Evolutionary conservation across 2,329 filamentous ascomycete genomes (phyloP).

Genomic region (Allantophomopsis cytisporea): DNA sequence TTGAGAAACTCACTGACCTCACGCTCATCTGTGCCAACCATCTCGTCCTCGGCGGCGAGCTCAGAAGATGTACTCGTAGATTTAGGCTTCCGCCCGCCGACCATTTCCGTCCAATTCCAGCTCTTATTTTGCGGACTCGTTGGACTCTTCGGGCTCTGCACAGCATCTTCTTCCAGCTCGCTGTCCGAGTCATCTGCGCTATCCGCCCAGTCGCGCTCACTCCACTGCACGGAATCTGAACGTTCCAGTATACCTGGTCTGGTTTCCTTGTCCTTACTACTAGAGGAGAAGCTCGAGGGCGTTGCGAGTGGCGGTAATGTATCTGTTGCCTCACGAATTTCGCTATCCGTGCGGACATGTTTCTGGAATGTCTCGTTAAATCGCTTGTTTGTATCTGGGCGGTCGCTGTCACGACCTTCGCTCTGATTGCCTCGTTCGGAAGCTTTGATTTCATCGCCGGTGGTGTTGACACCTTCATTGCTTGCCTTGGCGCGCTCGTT

Average conservation of each 20-base stretch:
- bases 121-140: conserved; percentile 12
- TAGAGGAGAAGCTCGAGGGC: not conserved
- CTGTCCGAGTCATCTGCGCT: conserved; percentile 32
- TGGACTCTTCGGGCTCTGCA: conserved; percentile 10
- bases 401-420: not conserved
- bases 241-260: conserved; percentile 5
- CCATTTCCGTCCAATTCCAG: conserved; percentile 42
- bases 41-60: no score
- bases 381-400: conserved; percentile 11
- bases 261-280: not conserved
- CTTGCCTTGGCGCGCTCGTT: conserved; percentile 54
- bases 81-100: conserved; percentile 26
- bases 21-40: no score
- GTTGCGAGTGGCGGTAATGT: conserved; percentile 15
- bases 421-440: not conserved
- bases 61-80: no score
- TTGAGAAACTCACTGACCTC: no score
- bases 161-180: conserved; percentile 14
- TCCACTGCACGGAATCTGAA: conserved; percentile 48
- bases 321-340: conserved; percentile 29
- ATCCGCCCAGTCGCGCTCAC: conserved; percentile 49
- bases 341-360: conserved; percentile 27
- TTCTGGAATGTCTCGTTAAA: conserved; percentile 8
- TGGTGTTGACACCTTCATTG: conserved; percentile 37
- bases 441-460: conserved; percentile 52